Evolutionary conservation across 805 yeast genomes (phyloP).

Genomic region (Ogataea siamensis): DNA sequence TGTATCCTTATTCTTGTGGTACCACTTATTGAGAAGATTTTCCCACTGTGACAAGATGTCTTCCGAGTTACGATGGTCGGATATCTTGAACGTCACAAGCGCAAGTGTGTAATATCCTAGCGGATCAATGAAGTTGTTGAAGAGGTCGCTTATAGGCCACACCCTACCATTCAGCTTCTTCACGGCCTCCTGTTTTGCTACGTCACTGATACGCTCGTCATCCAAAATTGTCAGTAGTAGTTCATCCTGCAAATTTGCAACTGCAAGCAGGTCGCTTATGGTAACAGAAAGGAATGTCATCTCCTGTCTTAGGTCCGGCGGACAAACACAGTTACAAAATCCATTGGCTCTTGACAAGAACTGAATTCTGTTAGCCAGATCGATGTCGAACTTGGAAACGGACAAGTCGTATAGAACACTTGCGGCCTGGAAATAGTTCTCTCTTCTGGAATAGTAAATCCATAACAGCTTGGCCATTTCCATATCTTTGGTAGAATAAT

Average conservation of each 20-base stretch:
- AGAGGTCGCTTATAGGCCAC: conserved; percentile 71
- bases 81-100: conserved; percentile 69
- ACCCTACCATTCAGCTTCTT: conserved; percentile 61
- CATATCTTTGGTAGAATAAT: conserved; percentile 59
- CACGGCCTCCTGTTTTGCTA: conserved; percentile 49
- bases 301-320: conserved; percentile 72
- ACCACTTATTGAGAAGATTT: conserved; percentile 56
- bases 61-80: conserved; percentile 82
- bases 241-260: conserved; percentile 82
- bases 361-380: conserved; percentile 75
- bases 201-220: conserved; percentile 49
- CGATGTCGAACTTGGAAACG: conserved; percentile 65
- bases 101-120: conserved; percentile 84
- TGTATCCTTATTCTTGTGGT: conserved; percentile 30
- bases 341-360: conserved; percentile 90
- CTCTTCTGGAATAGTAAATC: conserved; percentile 83
- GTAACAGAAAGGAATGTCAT: conserved; percentile 66
- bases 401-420: conserved; percentile 72
- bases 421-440: conserved; percentile 81
- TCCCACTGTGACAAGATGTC: conserved; percentile 83
- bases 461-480: conserved; percentile 81
- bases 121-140: conserved; percentile 84
- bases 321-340: conserved; percentile 80
- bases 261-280: conserved; percentile 79
- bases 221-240: conserved; percentile 46